Base-by-base conservation (phyloP, 768 basidiomycete genomes). In the Leccinum broughii region DNA sequence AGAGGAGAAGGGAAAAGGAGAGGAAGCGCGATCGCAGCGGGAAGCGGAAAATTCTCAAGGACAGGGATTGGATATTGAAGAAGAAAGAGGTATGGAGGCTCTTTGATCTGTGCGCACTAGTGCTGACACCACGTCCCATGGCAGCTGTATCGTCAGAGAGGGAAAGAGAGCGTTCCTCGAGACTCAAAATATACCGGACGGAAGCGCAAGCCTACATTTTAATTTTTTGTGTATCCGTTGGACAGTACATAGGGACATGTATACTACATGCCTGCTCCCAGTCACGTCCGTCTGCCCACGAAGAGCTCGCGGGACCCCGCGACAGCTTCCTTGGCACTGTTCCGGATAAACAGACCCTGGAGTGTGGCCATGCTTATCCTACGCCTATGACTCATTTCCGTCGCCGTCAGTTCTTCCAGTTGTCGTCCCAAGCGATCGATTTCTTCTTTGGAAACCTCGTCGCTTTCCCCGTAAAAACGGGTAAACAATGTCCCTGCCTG, bases 111-210 rank as follows among this genome's bases (percentile, higher is more conserved):
- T 53, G 3, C n/a, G 32, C 28, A 50, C 49, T 17, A 50, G 44
- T 17, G 11, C 49, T 66, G 41, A 65, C 24, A 37, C 32, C 24
- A 35, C 39, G 13, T 50, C 22, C 37, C 58, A 13, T 24, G 24
- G 24, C 62, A 93, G 92, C 74, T 94, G 17, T 94, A 94, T 70
- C 86, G 92, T 53, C 84, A 85, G 77, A 83, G 92, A 62, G 93
- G 92, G 17, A 95, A 95, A 69, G 89, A 90, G 63, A 83, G 80
- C 32, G 94, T 98, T 39, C 92, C 93, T 13, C 78, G 79, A 62
- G 90, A 93, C 71, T 93, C 92, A 22, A 93, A 89, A 79, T 97
- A 84, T 70, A 97, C 95, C 3, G 95, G 91, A n/a, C 85, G 95
- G 67, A 95, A 90, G 75, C 83, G 95, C 74, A 88, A 82, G 73